Evolutionary conservation across 441 rosid species (phyloP), one percentile per base, ranked within the genome.

Genomic region (Macaranga tanarius): DNA sequence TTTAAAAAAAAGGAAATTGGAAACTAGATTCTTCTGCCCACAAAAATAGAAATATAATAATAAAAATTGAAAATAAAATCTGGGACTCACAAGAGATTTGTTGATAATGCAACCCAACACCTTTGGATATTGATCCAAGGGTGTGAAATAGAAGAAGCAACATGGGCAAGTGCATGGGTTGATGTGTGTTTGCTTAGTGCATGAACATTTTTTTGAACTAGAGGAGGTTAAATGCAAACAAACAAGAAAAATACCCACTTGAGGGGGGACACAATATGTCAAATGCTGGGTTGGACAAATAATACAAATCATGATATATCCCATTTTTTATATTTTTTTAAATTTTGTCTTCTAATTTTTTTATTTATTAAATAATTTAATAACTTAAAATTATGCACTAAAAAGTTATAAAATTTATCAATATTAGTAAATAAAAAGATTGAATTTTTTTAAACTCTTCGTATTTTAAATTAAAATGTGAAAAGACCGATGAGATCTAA

Each of bases 251-350:
- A 81, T 74, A 71, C 62, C 78, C 73, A 75, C 65, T 70, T 60
- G 77, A 6, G 25, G 58, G 56, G 68, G 2, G 56, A 67, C 70
- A 61, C 57, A 63, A 72, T 54, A 52, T 79, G 81, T 78, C 79
- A 76, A 76, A 40, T 51, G 81, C 60, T 77, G 76, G 75, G 75
- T 65, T 75, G 77, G 73, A 23, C 70, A 77, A 72, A 70, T 77
- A 65, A 75, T 74, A 45, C 62, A 59, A 42, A 45, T 45, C 50
- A 45, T 45, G 50, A 50, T 50, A 50, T 50, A 13, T 38, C 3
- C 42, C 3, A 3, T 2, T 7, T 2, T 38, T 2, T 38, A 38
- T 38, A 38, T n/a, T n/a, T n/a, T n/a, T n/a, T n/a, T n/a, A n/a
- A n/a, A n/a, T n/a, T n/a, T n/a, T n/a, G n/a, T n/a, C n/a, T n/a